Percentiles rank a stretch among this genome's conserved stretches.
These are phyloP conservation scores for Chamaecyparis obtusa DNA, from an alignment of 75 land plant genomes.

Conservation along the genomic window DNA sequence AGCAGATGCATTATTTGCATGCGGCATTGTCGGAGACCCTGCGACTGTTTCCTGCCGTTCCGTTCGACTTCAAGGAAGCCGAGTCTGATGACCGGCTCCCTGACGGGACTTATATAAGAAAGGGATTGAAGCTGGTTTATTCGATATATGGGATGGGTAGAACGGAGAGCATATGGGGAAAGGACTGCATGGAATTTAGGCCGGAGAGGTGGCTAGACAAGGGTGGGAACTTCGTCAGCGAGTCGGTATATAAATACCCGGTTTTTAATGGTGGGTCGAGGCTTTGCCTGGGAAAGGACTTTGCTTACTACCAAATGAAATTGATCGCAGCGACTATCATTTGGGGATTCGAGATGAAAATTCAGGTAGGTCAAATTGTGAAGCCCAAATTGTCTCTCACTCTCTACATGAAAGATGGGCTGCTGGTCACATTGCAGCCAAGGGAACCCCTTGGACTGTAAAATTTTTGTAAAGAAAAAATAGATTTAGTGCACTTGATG, in stretches of 20 bases:
- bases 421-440: conserved; percentile 28
- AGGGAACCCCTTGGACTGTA: conserved; percentile 12
- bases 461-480: no score
- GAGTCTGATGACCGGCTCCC: conserved; percentile 54
- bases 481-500: no score
- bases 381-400: conserved; percentile 78
- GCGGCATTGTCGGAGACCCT: no score
- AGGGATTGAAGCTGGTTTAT: conserved; percentile 50
- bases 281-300: no score
- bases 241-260: conserved; percentile 52
- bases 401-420: conserved; percentile 73
- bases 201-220: conserved; percentile 33
- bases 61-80: conserved; percentile 63
- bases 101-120: conserved; percentile 63
- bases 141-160: conserved; percentile 11
- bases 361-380: conserved; percentile 57
- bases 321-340: conserved; percentile 16
- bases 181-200: no score
- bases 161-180: no score
- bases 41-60: conserved; percentile 62
- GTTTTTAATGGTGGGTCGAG: conserved; percentile 54
- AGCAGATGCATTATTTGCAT: no score
- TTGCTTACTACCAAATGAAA: no score
- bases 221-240: conserved; percentile 27
- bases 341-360: conserved; percentile 31